Percentiles rank a stretch among this genome's conserved stretches.
These are phyloP conservation scores for Cercospora sesami DNA, from an alignment of 2,329 filamentous ascomycete genomes.

Conservation along the genomic window DNA sequence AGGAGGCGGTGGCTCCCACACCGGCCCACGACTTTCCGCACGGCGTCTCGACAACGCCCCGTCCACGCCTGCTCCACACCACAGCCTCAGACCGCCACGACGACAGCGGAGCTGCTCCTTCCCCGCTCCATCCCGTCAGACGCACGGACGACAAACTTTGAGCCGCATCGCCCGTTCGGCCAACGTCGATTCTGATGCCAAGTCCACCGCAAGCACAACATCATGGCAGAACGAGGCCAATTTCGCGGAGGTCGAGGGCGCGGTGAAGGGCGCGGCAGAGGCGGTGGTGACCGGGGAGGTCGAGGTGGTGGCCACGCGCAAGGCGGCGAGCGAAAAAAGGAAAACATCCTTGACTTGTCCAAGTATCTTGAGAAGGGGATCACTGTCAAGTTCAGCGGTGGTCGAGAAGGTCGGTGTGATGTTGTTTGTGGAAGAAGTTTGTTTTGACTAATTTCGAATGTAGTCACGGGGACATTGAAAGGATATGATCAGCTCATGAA, in stretches of 20 bases:
- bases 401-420: conserved; percentile 68
- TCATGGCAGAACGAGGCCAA: conserved; percentile 58
- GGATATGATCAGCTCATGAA: conserved; percentile 99
- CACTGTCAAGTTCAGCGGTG: conserved; percentile 93
- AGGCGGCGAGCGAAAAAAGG: conserved; percentile 73
- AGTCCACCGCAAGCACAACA: conserved; percentile 17
- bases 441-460: conserved; percentile 3
- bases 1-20: not conserved
- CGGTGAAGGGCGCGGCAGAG: conserved; percentile 45
- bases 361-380: conserved; percentile 99
- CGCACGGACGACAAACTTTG: conserved; percentile 14
- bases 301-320: conserved; percentile 38
- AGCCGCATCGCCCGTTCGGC: not conserved
- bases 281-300: conserved; percentile 35
- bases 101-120: not conserved
- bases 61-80: not conserved
- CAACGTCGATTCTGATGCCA: not conserved
- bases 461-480: conserved; percentile 86
- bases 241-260: conserved; percentile 49
- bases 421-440: not conserved
- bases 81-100: conserved; percentile 4
- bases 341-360: conserved; percentile 91
- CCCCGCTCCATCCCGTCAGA: not conserved
- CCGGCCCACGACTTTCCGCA: not conserved
- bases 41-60: not conserved